Base-by-base conservation (phyloP, 495 filamentous ascomycete genomes). In the Wilcoxina mikolae region DNA sequence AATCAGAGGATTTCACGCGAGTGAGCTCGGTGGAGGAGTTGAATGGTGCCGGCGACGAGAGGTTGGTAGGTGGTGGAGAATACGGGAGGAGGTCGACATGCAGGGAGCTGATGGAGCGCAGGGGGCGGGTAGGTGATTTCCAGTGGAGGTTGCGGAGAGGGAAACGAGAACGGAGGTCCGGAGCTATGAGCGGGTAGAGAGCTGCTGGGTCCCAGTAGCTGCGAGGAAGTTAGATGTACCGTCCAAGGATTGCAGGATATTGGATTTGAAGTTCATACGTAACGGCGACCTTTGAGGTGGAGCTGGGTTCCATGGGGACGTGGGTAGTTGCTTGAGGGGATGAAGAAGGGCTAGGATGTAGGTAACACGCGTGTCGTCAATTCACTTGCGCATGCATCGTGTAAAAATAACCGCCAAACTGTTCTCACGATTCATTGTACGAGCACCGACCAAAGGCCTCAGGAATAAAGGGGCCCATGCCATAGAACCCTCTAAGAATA, bases 111-210 rank as follows among this genome's bases (percentile, higher is more conserved):
- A 98, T 96, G 24, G 90, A 94, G 47, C 91, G 81, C 35, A 94
- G 72, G 9, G 93, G 90, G 9, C 91, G 82, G 24, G 81, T 81
- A 44, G 91, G 83, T 4, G 93, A 94, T 67, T 94, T 91, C 91
- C 91, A 98, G 65, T 95, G 84, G 43, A 98, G 80, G 65, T 95
- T 90, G 51, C 80, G 82, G n/a, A 98, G 74, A 10, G 91, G 91
- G 3, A 98, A 76, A 39, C 87, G 82, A 46, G 81, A 70, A 42
- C 83, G 76, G 54, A 96, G 74, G 54, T 86, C 75, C 1, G 82
- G 73, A 9, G 84, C 82, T n/a, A 96, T 70, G 17, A 85, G 74
- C 53, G 83, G 78, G 64, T 87, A 96, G 48, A 94, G 74, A 49
- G 82, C 83, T 58, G 82, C 83, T 12, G 93, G 90, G 68, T 98